Conservation (phyloP, 306 rosid species). For the Gastrolobium villosum region DNA sequence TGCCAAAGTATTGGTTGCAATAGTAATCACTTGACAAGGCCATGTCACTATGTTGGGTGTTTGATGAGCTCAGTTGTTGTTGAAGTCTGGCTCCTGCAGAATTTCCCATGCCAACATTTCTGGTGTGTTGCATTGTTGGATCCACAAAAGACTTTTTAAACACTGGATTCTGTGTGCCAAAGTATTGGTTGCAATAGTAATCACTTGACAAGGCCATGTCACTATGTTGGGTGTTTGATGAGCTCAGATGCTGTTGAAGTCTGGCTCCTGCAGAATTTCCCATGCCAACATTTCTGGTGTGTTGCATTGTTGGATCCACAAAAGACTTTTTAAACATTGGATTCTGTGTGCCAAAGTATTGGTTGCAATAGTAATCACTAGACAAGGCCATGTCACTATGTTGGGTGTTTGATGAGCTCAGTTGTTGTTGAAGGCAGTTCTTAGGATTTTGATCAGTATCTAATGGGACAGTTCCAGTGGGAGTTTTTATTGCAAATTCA, state of each 20-base stretch:
- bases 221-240: constrained; percentile 50
- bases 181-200: constrained; percentile 45
- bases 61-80: too few relatives aligned
- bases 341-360: constrained; percentile 43
- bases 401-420: constrained; percentile 52
- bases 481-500: constrained; percentile 82
- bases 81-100: too few relatives aligned
- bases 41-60: too few relatives aligned
- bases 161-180: constrained; percentile 47
- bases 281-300: constrained; percentile 45
- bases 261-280: constrained; percentile 55
- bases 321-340: constrained; percentile 50
- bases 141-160: constrained; percentile 51
- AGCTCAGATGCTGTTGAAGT: constrained; percentile 62
- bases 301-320: constrained; percentile 48
- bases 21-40: too few relatives aligned
- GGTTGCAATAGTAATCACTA: constrained; percentile 46
- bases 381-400: constrained; percentile 49
- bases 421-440: constrained; percentile 62
- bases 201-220: constrained; percentile 51
- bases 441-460: constrained; percentile 59
- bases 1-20: too few relatives aligned
- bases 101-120: constrained; percentile 50
- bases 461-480: constrained; percentile 69
- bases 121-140: constrained; percentile 42